phyloP scores from a whole-genome alignment of 2,329 filamentous ascomycete genomes.

The Aspergillus eucalypticola region DNA sequence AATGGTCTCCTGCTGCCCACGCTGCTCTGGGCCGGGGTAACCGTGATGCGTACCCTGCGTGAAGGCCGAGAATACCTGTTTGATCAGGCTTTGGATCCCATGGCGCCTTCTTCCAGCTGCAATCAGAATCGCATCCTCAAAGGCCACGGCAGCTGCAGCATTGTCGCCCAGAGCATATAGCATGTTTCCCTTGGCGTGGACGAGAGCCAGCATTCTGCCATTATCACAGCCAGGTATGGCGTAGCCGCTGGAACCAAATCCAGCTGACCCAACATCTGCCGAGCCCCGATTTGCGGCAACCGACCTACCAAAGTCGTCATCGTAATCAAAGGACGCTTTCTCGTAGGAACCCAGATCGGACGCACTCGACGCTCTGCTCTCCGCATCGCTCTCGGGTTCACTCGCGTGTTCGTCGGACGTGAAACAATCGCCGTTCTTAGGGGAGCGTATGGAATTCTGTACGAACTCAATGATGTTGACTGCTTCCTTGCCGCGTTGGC shows the following conservation, averaged over 20 bases:
- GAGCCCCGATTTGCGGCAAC: conserved; percentile 27
- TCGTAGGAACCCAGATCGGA: conserved; percentile 58
- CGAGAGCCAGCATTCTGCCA: conserved; percentile 85
- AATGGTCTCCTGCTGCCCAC: conserved; percentile 59
- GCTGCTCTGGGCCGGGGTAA: conserved; percentile 38
- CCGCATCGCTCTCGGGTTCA: conserved; percentile 60
- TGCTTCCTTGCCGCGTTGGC: conserved; percentile 78
- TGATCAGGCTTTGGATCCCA: conserved; percentile 76
- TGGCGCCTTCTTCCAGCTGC: conserved; percentile 70
- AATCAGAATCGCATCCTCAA: conserved; percentile 92
- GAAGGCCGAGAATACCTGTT: conserved; percentile 71
- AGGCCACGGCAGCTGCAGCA: conserved; percentile 76
- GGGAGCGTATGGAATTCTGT: conserved; percentile 68
- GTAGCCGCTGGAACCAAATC: conserved; percentile 81
- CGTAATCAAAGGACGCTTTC: conserved; percentile 58
- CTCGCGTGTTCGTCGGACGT: conserved; percentile 57
- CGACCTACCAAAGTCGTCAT: conserved; percentile 42
- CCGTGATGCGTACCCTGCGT: conserved; percentile 48
- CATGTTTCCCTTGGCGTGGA: conserved; percentile 99
- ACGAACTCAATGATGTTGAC: conserved; percentile 84
- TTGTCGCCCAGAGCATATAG: conserved; percentile 87
- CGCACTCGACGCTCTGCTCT: conserved; percentile 54
- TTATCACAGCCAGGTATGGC: conserved; percentile 83
- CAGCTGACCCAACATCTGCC: conserved; percentile 38
- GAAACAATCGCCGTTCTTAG: conserved; percentile 49